These are phyloP conservation scores for Capsicum pubescens DNA, from an alignment of 257 asterid species.

Conservation along the genomic window DNA sequence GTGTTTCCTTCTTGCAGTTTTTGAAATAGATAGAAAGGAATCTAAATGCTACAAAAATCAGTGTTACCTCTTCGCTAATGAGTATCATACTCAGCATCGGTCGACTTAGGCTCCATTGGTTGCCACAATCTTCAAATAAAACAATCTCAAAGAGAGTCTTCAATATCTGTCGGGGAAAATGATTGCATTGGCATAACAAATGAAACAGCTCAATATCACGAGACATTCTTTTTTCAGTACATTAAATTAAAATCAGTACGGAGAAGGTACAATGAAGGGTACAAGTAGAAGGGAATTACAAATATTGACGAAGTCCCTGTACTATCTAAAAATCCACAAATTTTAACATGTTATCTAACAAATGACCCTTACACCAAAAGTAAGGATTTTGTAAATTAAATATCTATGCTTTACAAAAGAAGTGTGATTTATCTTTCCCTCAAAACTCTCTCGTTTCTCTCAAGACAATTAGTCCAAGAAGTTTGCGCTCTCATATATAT, in stretches of 20 bases:
- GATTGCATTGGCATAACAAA: background rate
- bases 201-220: background rate
- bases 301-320: background rate
- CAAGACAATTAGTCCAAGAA: background rate
- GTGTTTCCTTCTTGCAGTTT: background rate
- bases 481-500: background rate
- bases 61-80: slow-evolving; percentile 80
- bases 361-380: background rate
- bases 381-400: background rate
- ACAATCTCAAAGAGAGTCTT: slow-evolving; percentile 94
- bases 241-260: background rate
- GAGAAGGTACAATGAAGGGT: background rate
- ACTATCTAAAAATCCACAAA: background rate
- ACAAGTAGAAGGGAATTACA: slow-evolving; percentile 2
- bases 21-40: background rate
- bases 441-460: background rate
- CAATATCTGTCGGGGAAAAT: slow-evolving; percentile 63
- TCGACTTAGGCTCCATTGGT: slow-evolving; percentile 97
- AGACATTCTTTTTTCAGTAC: background rate
- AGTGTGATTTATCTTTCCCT: background rate
- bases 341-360: background rate
- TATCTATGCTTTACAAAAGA: background rate
- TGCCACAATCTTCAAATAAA: slow-evolving; percentile 89
- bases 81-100: slow-evolving; percentile 96
- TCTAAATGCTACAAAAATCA: background rate